Percentiles rank a stretch among this genome's conserved stretches.
phyloP scores from a whole-genome alignment of 1,284 basidiomycete genomes.

The Papiliotrema fonsecae region DNA sequence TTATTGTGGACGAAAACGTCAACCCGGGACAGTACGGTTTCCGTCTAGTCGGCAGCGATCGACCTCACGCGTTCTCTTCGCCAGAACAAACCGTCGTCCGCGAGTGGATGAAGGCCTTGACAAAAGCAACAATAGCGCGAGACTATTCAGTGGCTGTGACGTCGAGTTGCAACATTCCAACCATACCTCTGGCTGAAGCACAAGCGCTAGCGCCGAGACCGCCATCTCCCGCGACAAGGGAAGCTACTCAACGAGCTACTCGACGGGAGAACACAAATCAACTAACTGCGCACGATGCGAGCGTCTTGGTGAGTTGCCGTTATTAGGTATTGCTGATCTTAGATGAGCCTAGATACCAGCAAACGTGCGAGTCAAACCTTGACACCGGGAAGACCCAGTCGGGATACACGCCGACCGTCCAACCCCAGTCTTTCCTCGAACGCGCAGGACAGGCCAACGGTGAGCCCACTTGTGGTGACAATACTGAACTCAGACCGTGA shows the following conservation, averaged over 20 bases:
- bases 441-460: neutral
- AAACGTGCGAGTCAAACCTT: slow-evolving; percentile 18
- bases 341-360: slow-evolving; percentile 44
- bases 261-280: slow-evolving; percentile 84
- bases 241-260: slow-evolving; percentile 81
- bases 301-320: slow-evolving; percentile 67
- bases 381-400: slow-evolving; percentile 28
- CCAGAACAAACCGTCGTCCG: slow-evolving; percentile 78
- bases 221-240: slow-evolving; percentile 82
- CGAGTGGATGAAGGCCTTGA: slow-evolving; percentile 99
- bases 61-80: slow-evolving; percentile 84
- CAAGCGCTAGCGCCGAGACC: slow-evolving; percentile 94
- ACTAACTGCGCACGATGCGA: slow-evolving; percentile 78
- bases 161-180: slow-evolving; percentile 94
- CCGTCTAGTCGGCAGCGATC: slow-evolving; percentile 88
- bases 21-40: slow-evolving; percentile 93
- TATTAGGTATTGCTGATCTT: slow-evolving; percentile 27
- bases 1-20: slow-evolving; percentile 85
- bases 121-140: slow-evolving; percentile 95
- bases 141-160: slow-evolving; percentile 90
- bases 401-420: slow-evolving; percentile 42
- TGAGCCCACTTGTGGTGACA: neutral
- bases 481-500: slow-evolving; percentile 13
- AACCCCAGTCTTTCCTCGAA: neutral
- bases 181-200: slow-evolving; percentile 88